phyloP scores from a whole-genome alignment of 257 asterid genomes.

The Nemophila menziesii region DNA sequence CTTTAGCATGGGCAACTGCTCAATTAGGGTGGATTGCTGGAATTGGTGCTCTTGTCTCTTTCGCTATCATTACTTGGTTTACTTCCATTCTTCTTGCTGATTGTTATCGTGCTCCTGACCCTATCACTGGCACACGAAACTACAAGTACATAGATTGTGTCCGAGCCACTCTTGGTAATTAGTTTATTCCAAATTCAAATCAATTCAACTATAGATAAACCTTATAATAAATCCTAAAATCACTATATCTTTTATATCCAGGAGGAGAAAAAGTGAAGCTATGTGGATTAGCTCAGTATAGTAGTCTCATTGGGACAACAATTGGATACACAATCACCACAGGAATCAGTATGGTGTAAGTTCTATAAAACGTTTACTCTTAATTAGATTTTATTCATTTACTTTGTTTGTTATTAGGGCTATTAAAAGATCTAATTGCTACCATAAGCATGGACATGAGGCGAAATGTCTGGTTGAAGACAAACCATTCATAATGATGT shows the following conservation, averaged over 20 bases:
- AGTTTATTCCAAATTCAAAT: background rate
- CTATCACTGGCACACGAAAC: constrained; percentile 32
- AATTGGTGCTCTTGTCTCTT: constrained; percentile 28
- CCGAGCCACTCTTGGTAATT: constrained; percentile 38
- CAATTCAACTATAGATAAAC: background rate
- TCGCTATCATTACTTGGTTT: constrained; percentile 39
- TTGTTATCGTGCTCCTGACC: too few species aligned
- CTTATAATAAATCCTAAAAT: too few species aligned
- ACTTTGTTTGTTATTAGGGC: constrained; percentile 32
- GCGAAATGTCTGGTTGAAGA: constrained; percentile 30
- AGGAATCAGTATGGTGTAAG: constrained; percentile 74
- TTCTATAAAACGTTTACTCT: background rate
- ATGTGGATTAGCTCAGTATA: too few species aligned
- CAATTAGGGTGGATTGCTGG: constrained; percentile 69
- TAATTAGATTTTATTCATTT: background rate
- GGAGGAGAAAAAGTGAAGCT: too few species aligned
- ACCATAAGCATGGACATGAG: constrained; percentile 46
- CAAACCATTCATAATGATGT: constrained; percentile 54
- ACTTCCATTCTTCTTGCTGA: constrained; percentile 50
- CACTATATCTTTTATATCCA: too few species aligned
- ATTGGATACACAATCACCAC: constrained; percentile 75
- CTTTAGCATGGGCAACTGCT: constrained; percentile 57
- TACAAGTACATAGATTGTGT: constrained; percentile 57
- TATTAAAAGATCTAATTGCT: constrained; percentile 61
- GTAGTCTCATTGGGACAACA: too few species aligned